phyloP scores from a whole-genome alignment of 2,329 filamentous ascomycete genomes.

The Cladosporium sp. region DNA sequence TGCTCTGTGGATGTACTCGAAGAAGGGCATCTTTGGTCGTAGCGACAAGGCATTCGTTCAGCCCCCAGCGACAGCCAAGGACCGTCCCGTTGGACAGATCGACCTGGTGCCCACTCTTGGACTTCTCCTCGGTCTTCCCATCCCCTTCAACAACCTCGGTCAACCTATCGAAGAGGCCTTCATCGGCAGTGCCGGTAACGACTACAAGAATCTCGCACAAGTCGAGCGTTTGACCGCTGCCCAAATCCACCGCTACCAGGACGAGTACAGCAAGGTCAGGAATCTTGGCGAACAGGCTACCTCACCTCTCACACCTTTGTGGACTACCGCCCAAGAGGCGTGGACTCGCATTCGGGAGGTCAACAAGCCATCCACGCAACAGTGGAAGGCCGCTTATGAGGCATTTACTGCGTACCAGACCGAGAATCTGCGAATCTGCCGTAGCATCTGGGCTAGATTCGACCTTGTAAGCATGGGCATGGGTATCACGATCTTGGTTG shows the following conservation, averaged over 20 bases:
- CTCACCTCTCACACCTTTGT: constrained; percentile 56
- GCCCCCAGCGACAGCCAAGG: constrained; percentile 72
- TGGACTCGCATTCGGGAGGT: constrained; percentile 52
- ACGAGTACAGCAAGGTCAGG: constrained; percentile 74
- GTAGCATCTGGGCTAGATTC: constrained; percentile 87
- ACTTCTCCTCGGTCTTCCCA: constrained; percentile 83
- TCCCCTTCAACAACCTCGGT: constrained; percentile 95
- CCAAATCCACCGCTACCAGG: constrained; percentile 86
- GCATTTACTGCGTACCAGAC: constrained; percentile 74
- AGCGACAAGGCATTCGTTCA: constrained; percentile 60
- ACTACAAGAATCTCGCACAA: constrained; percentile 75
- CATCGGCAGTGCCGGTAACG: constrained; percentile 65
- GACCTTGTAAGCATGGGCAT: constrained; percentile 82
- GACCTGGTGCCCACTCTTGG: constrained; percentile 92
- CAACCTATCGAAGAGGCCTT: constrained; percentile 94
- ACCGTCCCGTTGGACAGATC: constrained; percentile 77
- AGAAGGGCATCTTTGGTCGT: constrained; percentile 79
- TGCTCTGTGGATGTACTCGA: constrained; percentile 98
- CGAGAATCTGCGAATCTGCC: constrained; percentile 77
- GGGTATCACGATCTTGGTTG: constrained; percentile 71
- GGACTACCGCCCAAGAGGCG: constrained; percentile 59
- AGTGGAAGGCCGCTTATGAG: constrained; percentile 49
- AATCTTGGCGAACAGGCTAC: constrained; percentile 65
- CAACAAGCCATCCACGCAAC: constrained; percentile 36
- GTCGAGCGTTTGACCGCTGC: constrained; percentile 78